phyloP scores from a whole-genome alignment of 2,329 filamentous ascomycete species.

The Byssochlamys sp. region DNA sequence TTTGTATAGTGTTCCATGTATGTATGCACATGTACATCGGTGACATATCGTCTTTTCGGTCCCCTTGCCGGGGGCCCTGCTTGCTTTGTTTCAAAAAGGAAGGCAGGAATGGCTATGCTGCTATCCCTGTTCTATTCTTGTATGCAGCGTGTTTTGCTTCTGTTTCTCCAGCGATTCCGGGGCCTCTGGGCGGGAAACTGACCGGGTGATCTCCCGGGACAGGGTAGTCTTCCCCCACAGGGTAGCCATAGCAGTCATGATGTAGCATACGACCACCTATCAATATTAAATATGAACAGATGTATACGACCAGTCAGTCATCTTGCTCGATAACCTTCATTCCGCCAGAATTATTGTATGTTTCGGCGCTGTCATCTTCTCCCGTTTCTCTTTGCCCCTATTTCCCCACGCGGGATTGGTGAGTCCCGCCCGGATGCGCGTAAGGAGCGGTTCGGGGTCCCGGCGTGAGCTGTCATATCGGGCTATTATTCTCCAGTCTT shows the following conservation, averaged over 20 bases:
- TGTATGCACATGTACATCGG: not conserved
- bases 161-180: not conserved
- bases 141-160: not conserved
- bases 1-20: not conserved
- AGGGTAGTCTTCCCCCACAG: not conserved
- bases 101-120: not conserved
- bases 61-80: not conserved
- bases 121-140: not conserved
- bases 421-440: too few relatives aligned
- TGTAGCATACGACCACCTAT: not conserved
- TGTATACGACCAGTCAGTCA: not conserved
- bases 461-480: not conserved
- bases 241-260: not conserved
- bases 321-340: not conserved
- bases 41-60: not conserved
- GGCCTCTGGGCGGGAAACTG: not conserved
- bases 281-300: not conserved
- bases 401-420: not conserved
- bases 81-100: not conserved
- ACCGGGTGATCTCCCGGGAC: not conserved
- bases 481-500: not conserved
- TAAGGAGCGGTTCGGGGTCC: not conserved
- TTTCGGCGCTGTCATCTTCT: constrained; percentile 6
- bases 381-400: constrained; percentile 3
- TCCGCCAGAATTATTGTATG: not conserved